These are phyloP conservation scores for Sclerotinia borealis DNA, from an alignment of 2,329 filamentous ascomycete genomes.

Conservation along the genomic window DNA sequence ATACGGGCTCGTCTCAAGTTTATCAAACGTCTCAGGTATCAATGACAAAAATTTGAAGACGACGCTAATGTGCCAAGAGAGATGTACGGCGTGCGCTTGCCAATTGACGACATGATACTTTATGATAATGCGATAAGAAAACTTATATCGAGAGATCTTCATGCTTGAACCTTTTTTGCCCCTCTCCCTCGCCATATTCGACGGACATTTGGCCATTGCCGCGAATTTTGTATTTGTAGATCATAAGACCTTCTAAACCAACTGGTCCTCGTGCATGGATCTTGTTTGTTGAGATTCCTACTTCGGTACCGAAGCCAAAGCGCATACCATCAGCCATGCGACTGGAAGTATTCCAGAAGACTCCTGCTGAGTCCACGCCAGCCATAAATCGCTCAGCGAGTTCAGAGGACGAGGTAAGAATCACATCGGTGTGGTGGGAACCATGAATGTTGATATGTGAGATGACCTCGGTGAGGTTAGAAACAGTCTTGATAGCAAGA, in stretches of 20 bases:
- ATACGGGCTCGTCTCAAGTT: constrained; percentile 1
- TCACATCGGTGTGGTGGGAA: constrained; percentile 89
- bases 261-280: constrained; percentile 93
- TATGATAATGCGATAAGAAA: not conserved
- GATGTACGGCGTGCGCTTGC: not conserved
- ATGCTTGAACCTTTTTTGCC: constrained; percentile 54
- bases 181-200: constrained; percentile 62
- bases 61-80: not conserved
- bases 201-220: constrained; percentile 78
- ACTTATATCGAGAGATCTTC: constrained; percentile 37
- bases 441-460: constrained; percentile 87
- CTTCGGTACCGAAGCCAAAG: constrained; percentile 96
- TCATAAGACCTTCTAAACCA: constrained; percentile 87
- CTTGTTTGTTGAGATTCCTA: constrained; percentile 98
- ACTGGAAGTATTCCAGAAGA: constrained; percentile 96
- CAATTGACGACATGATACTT: not conserved
- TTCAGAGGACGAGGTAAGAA: constrained; percentile 64
- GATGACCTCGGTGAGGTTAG: constrained; percentile 64
- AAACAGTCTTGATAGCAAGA: constrained; percentile 76
- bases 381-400: constrained; percentile 78
- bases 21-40: constrained; percentile 8
- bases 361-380: constrained; percentile 80
- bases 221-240: constrained; percentile 91
- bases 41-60: not conserved
- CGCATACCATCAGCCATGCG: constrained; percentile 95